A percentile compares a stretch with the other conserved stretches of the same genome.
Conservation (phyloP, 1,284 basidiomycete species). For the Ceratobasidium papillatum region DNA sequence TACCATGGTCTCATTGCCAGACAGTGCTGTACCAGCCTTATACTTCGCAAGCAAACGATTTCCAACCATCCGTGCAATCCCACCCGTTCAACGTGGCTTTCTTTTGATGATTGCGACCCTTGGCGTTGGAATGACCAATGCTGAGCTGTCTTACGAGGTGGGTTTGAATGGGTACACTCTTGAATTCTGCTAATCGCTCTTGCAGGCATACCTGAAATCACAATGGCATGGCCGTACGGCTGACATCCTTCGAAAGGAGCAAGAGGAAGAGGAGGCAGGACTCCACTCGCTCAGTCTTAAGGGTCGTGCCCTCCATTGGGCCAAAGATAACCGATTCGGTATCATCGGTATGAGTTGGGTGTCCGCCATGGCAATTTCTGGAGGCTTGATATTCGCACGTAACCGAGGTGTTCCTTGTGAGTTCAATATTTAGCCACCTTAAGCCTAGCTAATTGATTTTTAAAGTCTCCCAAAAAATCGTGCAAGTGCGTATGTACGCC, state of each 20-base stretch:
- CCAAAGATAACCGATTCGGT: constrained; percentile 35
- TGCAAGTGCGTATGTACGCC: constrained; percentile 40
- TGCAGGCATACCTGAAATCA: constrained; percentile 32
- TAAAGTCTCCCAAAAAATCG: constrained; percentile 37
- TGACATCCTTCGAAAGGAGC: constrained; percentile 29
- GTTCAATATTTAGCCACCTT: background rate
- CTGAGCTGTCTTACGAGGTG: constrained; percentile 33
- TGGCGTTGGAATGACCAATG: constrained; percentile 34
- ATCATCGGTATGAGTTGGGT: constrained; percentile 40
- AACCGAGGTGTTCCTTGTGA: constrained; percentile 32
- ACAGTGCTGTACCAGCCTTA: constrained; percentile 20
- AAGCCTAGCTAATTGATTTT: background rate
- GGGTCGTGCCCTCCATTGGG: constrained; percentile 37
- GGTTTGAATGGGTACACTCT: background rate
- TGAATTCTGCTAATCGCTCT: background rate
- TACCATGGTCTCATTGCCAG: background rate
- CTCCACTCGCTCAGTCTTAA: constrained; percentile 21
- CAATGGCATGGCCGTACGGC: constrained; percentile 37
- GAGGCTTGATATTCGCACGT: constrained; percentile 34
- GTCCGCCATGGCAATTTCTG: constrained; percentile 36
- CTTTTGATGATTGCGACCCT: constrained; percentile 19
- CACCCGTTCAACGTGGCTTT: constrained; percentile 27
- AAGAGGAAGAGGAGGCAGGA: constrained; percentile 26
- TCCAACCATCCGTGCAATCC: constrained; percentile 27
- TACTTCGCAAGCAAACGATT: constrained; percentile 35